These are phyloP conservation scores for Pseudogymnoascus sp. DNA, from an alignment of 2,329 filamentous ascomycete genomes.

Conservation along the genomic window DNA sequence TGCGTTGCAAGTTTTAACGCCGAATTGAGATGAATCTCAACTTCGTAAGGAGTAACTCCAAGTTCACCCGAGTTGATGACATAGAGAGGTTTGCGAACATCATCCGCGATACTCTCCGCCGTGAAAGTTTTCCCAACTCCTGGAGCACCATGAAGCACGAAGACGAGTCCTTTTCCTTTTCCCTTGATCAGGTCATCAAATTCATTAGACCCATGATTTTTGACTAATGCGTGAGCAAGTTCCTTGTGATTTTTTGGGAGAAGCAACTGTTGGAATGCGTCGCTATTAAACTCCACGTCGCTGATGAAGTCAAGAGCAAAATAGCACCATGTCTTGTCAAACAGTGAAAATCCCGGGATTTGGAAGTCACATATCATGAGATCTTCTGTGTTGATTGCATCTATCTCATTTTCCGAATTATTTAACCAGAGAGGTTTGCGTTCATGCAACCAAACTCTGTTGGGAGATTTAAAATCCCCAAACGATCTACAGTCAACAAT, in stretches of 20 bases:
- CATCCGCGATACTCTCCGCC: slow-evolving; percentile 29
- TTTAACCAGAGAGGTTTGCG: background rate
- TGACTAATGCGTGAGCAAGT: slow-evolving; percentile 19
- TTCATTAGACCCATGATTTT: background rate
- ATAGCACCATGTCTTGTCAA: slow-evolving; percentile 16
- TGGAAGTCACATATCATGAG: slow-evolving; percentile 13
- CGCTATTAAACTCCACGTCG: slow-evolving; percentile 17
- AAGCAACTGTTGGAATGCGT: slow-evolving; percentile 22
- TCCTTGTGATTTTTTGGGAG: slow-evolving; percentile 22
- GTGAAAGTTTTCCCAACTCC: slow-evolving; percentile 16
- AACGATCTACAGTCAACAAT: slow-evolving; percentile 21
- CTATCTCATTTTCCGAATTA: background rate
- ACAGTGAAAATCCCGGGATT: slow-evolving; percentile 15
- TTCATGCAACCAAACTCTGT: slow-evolving; percentile 15
- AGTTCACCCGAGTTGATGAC: slow-evolving; percentile 25
- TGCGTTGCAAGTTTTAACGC: slow-evolving; percentile 19
- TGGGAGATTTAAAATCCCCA: slow-evolving; percentile 13
- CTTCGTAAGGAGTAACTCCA: slow-evolving; percentile 13
- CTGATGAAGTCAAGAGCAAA: slow-evolving; percentile 13
- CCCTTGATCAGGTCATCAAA: background rate
- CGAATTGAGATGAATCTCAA: slow-evolving; percentile 1
- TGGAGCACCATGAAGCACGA: background rate
- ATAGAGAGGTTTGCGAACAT: slow-evolving; percentile 28
- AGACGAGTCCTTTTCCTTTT: background rate
- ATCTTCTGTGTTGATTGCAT: slow-evolving; percentile 12